These are phyloP conservation scores for Exophiala sp. DNA, from an alignment of 2,329 filamentous ascomycete genomes.

Conservation along the genomic window DNA sequence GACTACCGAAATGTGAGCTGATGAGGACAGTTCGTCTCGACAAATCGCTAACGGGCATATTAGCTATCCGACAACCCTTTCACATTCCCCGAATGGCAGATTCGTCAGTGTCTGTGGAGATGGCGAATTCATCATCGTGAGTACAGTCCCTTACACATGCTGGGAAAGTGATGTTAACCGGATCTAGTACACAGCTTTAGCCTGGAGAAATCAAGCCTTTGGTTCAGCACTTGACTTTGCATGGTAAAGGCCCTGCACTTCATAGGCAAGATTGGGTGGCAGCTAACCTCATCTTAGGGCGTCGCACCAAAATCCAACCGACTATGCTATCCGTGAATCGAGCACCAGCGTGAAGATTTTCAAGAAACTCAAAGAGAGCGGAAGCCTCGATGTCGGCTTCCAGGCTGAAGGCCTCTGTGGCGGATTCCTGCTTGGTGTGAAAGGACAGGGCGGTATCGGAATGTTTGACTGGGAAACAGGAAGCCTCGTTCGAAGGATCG, in stretches of 20 bases:
- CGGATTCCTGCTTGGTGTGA: conserved; percentile 86
- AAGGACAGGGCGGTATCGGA: conserved; percentile 87
- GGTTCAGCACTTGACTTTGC: conserved; percentile 92
- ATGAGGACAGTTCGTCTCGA: conserved; percentile 37
- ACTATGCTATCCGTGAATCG: conserved; percentile 95
- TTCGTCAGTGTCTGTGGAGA: conserved; percentile 89
- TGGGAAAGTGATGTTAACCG: conserved; percentile 2
- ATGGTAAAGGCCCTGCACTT: conserved; percentile 72
- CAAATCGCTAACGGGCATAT: not conserved
- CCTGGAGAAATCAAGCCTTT: conserved; percentile 96
- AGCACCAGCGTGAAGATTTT: conserved; percentile 88
- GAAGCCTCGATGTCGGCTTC: conserved; percentile 88
- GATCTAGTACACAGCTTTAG: conserved; percentile 72
- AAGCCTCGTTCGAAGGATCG: conserved; percentile 82
- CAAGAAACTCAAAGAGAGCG: conserved; percentile 89
- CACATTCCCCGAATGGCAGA: conserved; percentile 91
- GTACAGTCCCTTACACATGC: too few species aligned
- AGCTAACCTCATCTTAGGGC: conserved; percentile 8
- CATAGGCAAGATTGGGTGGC: conserved; percentile 44
- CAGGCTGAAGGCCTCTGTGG: conserved; percentile 86
- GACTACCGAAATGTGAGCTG: conserved; percentile 73
- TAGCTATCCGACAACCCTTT: conserved; percentile 67
- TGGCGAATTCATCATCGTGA: conserved; percentile 85
- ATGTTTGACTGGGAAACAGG: conserved; percentile 96
- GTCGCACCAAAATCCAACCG: conserved; percentile 50